Evolutionary conservation across 345 rosid genomes (phyloP).

Genomic region (Boechera stricta): DNA sequence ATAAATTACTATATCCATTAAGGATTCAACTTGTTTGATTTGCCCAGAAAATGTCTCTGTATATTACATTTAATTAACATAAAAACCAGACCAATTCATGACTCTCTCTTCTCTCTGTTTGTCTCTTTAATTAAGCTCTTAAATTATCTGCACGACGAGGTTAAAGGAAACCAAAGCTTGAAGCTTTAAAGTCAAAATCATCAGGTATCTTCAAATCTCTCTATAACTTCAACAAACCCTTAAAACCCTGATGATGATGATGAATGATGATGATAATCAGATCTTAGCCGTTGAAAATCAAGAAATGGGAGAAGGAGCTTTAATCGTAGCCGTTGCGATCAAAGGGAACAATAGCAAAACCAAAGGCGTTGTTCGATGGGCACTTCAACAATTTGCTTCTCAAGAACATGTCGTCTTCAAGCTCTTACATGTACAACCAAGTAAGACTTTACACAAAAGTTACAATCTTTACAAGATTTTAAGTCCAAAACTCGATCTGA

Average conservation of each 20-base stretch:
- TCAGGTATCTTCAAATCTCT: constrained; percentile 28
- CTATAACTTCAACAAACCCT: background rate
- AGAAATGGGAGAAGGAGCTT: constrained; percentile 48
- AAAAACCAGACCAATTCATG: constrained; percentile 30
- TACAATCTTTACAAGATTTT: background rate
- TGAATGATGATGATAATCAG: constrained; percentile 10
- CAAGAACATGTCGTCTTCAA: constrained; percentile 65
- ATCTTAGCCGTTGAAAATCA: constrained; percentile 14
- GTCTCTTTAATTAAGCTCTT: background rate
- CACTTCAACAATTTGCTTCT: constrained; percentile 59
- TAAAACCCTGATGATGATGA: background rate
- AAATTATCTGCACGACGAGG: constrained; percentile 7
- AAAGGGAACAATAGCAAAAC: constrained; percentile 60
- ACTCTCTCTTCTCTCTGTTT: constrained; percentile 14
- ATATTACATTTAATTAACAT: constrained; percentile 28
- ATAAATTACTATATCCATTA: constrained; percentile 27
- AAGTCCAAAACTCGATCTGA: constrained; percentile 4
- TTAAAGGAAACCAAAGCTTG: constrained; percentile 30
- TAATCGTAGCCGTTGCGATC: constrained; percentile 71
- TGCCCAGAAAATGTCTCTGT: constrained; percentile 29
- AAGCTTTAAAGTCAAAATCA: constrained; percentile 29
- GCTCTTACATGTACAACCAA: constrained; percentile 77
- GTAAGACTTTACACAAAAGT: constrained; percentile 53
- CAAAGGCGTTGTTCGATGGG: constrained; percentile 62
- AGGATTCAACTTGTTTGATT: constrained; percentile 37